Percentiles rank a stretch among this genome's conserved stretches.
Conservation (phyloP, 805 yeast genomes). For the Scheffersomyces amazonensis region DNA sequence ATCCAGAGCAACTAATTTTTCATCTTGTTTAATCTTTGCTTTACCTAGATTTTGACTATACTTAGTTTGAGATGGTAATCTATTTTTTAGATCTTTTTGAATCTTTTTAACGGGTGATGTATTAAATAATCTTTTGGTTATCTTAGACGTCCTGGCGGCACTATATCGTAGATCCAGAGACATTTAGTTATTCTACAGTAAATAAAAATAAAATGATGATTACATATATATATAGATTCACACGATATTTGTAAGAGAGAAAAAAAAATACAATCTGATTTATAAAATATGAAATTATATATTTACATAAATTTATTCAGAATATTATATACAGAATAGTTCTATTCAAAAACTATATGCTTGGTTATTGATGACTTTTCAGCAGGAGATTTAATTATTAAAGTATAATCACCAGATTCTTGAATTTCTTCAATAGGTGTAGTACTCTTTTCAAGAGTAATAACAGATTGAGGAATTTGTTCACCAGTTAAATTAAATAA, state of each 20-base stretch:
- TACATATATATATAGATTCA: too few species aligned
- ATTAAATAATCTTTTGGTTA: constrained; percentile 15
- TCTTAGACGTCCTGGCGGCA: constrained; percentile 39
- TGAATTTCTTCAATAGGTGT: constrained; percentile 11
- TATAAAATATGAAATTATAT: too few species aligned
- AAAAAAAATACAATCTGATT: too few species aligned
- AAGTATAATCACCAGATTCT: constrained; percentile 23
- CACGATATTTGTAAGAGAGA: too few species aligned
- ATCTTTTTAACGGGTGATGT: constrained; percentile 24
- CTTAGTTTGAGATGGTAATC: constrained; percentile 23
- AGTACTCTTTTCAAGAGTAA: background rate
- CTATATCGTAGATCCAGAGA: constrained; percentile 22
- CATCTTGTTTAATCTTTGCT: constrained; percentile 4
- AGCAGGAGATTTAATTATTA: constrained; percentile 26
- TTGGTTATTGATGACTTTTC: constrained; percentile 9
- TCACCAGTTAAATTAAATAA: constrained; percentile 30
- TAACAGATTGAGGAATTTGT: constrained; percentile 6
- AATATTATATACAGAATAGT: constrained; percentile 1
- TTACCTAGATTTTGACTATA: constrained; percentile 14
- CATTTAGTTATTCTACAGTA: background rate
- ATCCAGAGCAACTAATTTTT: constrained; percentile 18
- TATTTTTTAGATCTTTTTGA: constrained; percentile 20
- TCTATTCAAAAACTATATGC: background rate
- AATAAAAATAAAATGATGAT: background rate
- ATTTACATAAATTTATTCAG: too few species aligned